These are phyloP conservation scores for Trapa bicornis DNA, from an alignment of 345 rosid species.

Conservation along the genomic window DNA sequence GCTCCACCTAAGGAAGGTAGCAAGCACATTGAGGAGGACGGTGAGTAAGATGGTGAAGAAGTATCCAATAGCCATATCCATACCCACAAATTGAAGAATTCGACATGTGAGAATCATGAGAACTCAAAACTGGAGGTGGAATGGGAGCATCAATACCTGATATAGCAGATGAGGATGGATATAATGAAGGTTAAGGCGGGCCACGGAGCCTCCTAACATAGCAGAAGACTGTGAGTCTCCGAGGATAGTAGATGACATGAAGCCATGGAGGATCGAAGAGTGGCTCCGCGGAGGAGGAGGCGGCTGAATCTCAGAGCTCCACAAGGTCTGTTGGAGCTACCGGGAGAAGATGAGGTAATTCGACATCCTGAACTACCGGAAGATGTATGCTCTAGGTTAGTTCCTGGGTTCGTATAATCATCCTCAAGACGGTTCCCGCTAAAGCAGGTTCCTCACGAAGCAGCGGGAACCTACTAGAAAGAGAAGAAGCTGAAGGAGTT, in stretches of 20 bases:
- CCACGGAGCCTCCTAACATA: slow-evolving; percentile 68
- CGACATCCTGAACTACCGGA: slow-evolving; percentile 85
- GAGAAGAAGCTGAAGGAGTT: slow-evolving; percentile 54
- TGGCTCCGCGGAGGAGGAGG: slow-evolving; percentile 30
- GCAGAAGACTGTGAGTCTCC: slow-evolving; percentile 71
- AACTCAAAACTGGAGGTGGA: slow-evolving; percentile 46
- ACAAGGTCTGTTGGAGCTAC: slow-evolving; percentile 76
- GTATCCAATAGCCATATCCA: neutral
- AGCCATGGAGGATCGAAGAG: slow-evolving; percentile 89
- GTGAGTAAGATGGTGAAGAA: neutral
- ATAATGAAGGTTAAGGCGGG: slow-evolving; percentile 57
- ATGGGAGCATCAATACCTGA: slow-evolving; percentile 91
- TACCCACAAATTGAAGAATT: neutral
- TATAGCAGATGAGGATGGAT: slow-evolving; percentile 80
- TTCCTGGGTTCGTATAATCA: neutral
- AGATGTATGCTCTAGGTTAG: slow-evolving; percentile 85
- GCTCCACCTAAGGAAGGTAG: neutral
- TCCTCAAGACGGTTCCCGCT: no score
- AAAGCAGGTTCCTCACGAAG: neutral
- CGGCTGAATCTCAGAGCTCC: slow-evolving; percentile 58
- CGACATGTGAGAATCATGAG: slow-evolving; percentile 11
- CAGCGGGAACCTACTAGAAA: slow-evolving; percentile 20
- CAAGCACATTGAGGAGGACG: slow-evolving; percentile 12
- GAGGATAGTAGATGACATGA: slow-evolving; percentile 64
- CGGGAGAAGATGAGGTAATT: slow-evolving; percentile 79